Conservation (phyloP, 1,139 yeast species). For the Saccharomyces pastorianus region DNA sequence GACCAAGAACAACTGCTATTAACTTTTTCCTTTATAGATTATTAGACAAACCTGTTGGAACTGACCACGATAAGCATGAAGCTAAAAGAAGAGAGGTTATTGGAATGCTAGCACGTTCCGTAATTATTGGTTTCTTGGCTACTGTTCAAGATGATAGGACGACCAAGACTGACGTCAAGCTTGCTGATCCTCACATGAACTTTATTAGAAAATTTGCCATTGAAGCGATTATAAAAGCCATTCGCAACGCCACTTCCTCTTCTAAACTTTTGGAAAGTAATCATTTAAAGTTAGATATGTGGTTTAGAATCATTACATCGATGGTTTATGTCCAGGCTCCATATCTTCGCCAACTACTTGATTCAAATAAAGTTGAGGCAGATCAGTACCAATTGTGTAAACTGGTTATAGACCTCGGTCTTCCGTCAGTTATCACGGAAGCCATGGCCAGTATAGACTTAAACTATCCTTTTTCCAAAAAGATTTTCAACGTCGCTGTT, state of each 20-base stretch:
- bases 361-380: constrained; percentile 41
- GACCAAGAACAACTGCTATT: constrained; percentile 69
- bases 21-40: constrained; percentile 72
- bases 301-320: constrained; percentile 28
- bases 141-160: constrained; percentile 41
- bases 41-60: constrained; percentile 47
- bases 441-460: constrained; percentile 59
- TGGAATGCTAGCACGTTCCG: constrained; percentile 33
- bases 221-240: constrained; percentile 56
- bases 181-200: constrained; percentile 59
- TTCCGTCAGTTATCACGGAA: constrained; percentile 50
- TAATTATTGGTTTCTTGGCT: constrained; percentile 55
- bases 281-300: constrained; percentile 25
- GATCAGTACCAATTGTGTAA: constrained; percentile 58
- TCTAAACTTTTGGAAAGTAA: constrained; percentile 24
- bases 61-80: constrained; percentile 29
- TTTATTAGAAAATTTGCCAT: constrained; percentile 67
- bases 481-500: constrained; percentile 49
- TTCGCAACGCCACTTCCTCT: constrained; percentile 23
- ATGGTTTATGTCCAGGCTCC: constrained; percentile 42
- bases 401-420: constrained; percentile 57
- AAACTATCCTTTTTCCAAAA: constrained; percentile 59
- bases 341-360: constrained; percentile 55
- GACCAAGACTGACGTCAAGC: constrained; percentile 38
- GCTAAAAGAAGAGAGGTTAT: constrained; percentile 32